Evolutionary conservation across 2,329 filamentous ascomycete genomes (phyloP), one percentile per base, ranked within the genome.

Genomic region (Neonectria ditissima): DNA sequence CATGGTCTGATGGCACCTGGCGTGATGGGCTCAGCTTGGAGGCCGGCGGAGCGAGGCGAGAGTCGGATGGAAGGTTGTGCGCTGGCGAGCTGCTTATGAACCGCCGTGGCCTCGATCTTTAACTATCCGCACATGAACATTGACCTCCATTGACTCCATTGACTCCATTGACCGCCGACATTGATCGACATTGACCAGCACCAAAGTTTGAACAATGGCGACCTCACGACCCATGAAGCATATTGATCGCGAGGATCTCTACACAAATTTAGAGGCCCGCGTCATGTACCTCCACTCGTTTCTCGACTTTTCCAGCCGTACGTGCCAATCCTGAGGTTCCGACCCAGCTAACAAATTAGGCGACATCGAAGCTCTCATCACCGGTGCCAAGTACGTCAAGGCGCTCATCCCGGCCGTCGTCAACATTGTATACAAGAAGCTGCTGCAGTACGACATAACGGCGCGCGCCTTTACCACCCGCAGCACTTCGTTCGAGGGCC

Each of bases 391-490:
- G 77, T 93, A 93, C 79, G 90, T 94, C 80, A 91, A 91, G 73
- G 88, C 90, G n/a, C 86, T 95, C 32, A 93, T 95, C 67, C 93
- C 93, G 1, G 90, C 92, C 48, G 86, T 96, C 22, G 92, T 95
- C 73, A 93, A 94, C 78, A 92, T 94, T 64, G 91, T 95, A 34
- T 96, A 95, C 82, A 89, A 89, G 74, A 95, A 95, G 76, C 85
- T 96, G 1, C 82, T 95, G 11, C 87, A 89, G 73, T 92, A 92
- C 78, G 92, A 95, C 75, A 92, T 95, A 76, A 96, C 92, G 4
- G 91, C 92, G 1, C 87, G 91, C 56, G 91, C 91, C 14, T 93
- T 95, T 76, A 85, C 88, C 62, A 88, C 87, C 1, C 79, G 84
- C 22, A 86, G 83, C 65, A 89, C 86, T 2, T 88, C 87, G 44